A percentile compares a stretch with the other conserved stretches of the same genome.
Evolutionary conservation across 805 yeast genomes (phyloP).

Genomic region (Metschnikowia bowlesiae): DNA sequence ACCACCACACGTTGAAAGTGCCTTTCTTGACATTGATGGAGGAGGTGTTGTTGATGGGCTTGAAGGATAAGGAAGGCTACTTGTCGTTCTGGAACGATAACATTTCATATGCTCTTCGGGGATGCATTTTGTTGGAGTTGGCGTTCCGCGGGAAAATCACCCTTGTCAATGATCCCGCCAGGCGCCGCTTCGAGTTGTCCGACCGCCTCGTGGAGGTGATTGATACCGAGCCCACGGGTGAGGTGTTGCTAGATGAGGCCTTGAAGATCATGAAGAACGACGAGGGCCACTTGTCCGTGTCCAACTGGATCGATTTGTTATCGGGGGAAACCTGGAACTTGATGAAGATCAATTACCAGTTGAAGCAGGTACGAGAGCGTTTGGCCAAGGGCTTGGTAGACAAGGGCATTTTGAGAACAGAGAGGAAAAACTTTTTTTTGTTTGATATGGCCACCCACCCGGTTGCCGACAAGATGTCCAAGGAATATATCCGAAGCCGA

Average conservation of each 20-base stretch:
- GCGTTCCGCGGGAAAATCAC: conserved; percentile 87
- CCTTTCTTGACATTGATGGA: conserved; percentile 93
- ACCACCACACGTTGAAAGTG: conserved; percentile 34
- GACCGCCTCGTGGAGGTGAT: conserved; percentile 86
- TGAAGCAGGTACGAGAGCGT: conserved; percentile 95
- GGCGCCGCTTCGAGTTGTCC: conserved; percentile 80
- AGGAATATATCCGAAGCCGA: conserved; percentile 74
- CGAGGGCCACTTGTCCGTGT: conserved; percentile 70
- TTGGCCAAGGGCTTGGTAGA: conserved; percentile 95
- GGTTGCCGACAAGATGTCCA: conserved; percentile 77
- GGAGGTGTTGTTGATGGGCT: conserved; percentile 87
- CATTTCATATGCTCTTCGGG: conserved; percentile 92
- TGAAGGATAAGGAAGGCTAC: conserved; percentile 94
- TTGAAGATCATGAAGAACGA: conserved; percentile 83
- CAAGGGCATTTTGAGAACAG: conserved; percentile 93
- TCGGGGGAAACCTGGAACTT: conserved; percentile 98
- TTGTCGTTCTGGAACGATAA: conserved; percentile 97
- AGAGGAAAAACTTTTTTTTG: conserved; percentile 85
- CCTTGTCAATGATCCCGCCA: conserved; percentile 86
- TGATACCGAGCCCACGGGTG: conserved; percentile 87
- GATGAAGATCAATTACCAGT: conserved; percentile 88
- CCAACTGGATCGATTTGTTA: conserved; percentile 89
- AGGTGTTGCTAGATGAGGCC: conserved; percentile 90
- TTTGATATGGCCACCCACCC: conserved; percentile 99
- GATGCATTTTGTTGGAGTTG: conserved; percentile 86